Conservation (phyloP, 805 yeast species). For the Blastobotrys mokoenaii region DNA sequence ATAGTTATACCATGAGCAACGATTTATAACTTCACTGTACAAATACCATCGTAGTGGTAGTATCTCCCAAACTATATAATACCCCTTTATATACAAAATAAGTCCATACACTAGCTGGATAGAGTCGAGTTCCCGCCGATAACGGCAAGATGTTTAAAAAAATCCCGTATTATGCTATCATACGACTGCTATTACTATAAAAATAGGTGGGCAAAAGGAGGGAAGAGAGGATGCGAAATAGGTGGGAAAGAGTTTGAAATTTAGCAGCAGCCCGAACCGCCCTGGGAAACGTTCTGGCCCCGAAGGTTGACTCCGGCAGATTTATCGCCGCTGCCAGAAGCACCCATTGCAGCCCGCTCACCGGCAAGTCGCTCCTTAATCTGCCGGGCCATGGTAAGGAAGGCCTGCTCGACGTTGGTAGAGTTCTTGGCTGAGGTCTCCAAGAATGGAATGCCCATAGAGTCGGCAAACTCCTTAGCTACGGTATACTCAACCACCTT, state of each 20-base stretch:
- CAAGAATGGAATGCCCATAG: constrained; percentile 86
- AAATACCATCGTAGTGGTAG: too few relatives aligned
- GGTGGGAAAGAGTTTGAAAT: not conserved
- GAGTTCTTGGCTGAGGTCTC: constrained; percentile 95
- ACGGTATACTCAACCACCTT: constrained; percentile 92
- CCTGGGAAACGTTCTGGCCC: constrained; percentile 33
- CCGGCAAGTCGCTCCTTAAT: constrained; percentile 83
- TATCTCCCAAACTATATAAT: too few relatives aligned
- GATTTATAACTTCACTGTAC: too few relatives aligned
- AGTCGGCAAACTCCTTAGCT: constrained; percentile 96
- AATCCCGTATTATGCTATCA: too few relatives aligned
- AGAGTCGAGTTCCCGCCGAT: too few relatives aligned
- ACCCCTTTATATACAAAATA: too few relatives aligned
- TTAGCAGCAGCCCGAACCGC: constrained; percentile 36
- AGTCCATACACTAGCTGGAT: too few relatives aligned
- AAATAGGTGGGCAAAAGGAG: too few relatives aligned
- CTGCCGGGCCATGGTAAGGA: constrained; percentile 97
- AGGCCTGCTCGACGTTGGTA: constrained; percentile 96
- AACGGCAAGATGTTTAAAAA: too few relatives aligned
- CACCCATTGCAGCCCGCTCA: constrained; percentile 36
- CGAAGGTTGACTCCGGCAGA: constrained; percentile 35
- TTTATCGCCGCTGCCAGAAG: constrained; percentile 32
- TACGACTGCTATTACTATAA: too few relatives aligned
- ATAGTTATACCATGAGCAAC: too few relatives aligned
- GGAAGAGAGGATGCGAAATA: too few relatives aligned